phyloP scores from a whole-genome alignment of 495 filamentous ascomycete species.

The Durotheca rogersii region DNA sequence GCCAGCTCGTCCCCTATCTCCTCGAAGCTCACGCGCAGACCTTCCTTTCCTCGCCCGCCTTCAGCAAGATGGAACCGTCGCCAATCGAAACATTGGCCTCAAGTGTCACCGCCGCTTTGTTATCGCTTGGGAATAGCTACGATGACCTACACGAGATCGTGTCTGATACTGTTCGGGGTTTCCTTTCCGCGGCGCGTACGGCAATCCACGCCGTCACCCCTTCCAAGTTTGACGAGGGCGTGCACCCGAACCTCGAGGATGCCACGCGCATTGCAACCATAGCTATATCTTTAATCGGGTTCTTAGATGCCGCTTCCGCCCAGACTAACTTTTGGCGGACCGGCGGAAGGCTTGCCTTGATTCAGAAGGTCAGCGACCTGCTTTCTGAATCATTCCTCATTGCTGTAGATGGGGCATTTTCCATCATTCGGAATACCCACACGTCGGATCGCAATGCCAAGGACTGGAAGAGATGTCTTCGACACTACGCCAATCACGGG shows the following conservation, averaged over 20 bases:
- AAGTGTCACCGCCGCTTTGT: constrained; percentile 72
- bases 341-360: constrained; percentile 66
- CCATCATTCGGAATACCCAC: constrained; percentile 70
- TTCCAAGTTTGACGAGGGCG: constrained; percentile 51
- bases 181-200: constrained; percentile 64
- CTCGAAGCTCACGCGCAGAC: constrained; percentile 76
- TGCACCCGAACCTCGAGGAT: constrained; percentile 59
- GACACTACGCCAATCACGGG: constrained; percentile 76
- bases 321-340: constrained; percentile 77
- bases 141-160: constrained; percentile 62
- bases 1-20: constrained; percentile 77
- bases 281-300: constrained; percentile 80
- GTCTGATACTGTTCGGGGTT: constrained; percentile 60
- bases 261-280: constrained; percentile 68
- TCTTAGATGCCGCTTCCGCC: constrained; percentile 75
- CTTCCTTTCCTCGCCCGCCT: constrained; percentile 76
- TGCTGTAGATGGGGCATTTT: constrained; percentile 81
- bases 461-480: constrained; percentile 80
- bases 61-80: constrained; percentile 78
- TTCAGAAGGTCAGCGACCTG: constrained; percentile 66
- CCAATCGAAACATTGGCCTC: constrained; percentile 87
- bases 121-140: constrained; percentile 72
- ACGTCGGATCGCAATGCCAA: constrained; percentile 50
- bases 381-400: constrained; percentile 81
- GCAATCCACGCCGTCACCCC: constrained; percentile 39